Evolutionary conservation across 768 basidiomycete genomes (phyloP), one percentile per base, ranked within the genome.

Genomic region (Tubosaeta sp.): DNA sequence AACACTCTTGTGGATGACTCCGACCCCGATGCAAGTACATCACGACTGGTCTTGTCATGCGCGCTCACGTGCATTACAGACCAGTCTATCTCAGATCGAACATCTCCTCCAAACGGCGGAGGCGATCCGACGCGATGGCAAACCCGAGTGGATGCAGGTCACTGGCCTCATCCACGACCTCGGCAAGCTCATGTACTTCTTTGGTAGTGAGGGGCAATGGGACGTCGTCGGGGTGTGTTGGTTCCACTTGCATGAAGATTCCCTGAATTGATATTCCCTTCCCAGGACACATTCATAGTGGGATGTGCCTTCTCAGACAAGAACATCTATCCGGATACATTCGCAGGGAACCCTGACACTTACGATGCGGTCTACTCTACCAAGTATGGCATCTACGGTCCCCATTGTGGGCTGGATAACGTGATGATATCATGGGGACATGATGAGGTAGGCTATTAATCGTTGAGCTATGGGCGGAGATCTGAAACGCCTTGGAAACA

Each of bases 61-160:
- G 42, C 18, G 6, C 54, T 68, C 34, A 62, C 44, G 9, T 39
- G 24, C 22, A 19, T 46, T 57, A 8, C 62, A 90, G 87, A 88
- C 87, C 2, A 75, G 72, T 56, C 69, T 89, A 25, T 83, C 89
- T 31, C 92, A 95, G 71, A 93, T 95, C 29, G 89, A 93, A 59
- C 93, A 95, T 64, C 76, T 94, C 3, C 76, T 94, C 1, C 93
- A 94, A 63, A 93, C 90, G 0, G 90, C 90, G n/a, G 90, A 93
- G 61, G 89, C 90, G 11, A 91, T 93, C 56, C 78, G 90, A 40
- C 75, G 79, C 21, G 90, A 92, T 55, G 90, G 88, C 0, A 89
- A 90, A 63, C 90, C 90, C 0, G 90, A 93, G 55, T 92, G 90
- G 90, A 91, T 92, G 90, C 89, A 91, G 73, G 80, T 91, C 49